A percentile compares a stretch with the other conserved stretches of the same genome.
These are phyloP conservation scores for Solanum clarkiae DNA, from an alignment of 257 asterid genomes.

Conservation along the genomic window DNA sequence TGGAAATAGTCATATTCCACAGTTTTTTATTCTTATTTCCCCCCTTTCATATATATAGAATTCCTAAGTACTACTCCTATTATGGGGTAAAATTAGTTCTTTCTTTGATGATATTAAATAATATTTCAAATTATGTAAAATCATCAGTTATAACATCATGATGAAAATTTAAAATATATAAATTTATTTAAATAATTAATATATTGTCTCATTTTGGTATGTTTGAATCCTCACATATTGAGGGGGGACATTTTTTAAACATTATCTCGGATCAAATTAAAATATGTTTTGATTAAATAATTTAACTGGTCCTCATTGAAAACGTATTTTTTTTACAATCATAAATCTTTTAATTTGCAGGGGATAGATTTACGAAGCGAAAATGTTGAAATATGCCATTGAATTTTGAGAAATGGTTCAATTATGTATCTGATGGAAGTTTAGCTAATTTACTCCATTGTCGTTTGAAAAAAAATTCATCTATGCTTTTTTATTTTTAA, in stretches of 20 bases:
- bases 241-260: background rate
- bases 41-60: background rate
- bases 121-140: background rate
- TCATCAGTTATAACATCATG: background rate
- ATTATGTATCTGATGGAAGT: too few relatives aligned
- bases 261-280: background rate
- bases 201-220: too few relatives aligned
- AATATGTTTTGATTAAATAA: background rate
- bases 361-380: too few relatives aligned
- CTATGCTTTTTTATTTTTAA: too few relatives aligned
- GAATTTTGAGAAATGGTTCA: too few relatives aligned
- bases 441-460: too few relatives aligned
- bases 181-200: background rate
- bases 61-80: background rate
- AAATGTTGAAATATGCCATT: too few relatives aligned
- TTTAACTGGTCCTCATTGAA: background rate
- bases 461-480: too few relatives aligned
- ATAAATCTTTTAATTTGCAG: too few relatives aligned
- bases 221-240: background rate
- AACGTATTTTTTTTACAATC: background rate
- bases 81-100: background rate
- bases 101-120: background rate
- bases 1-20: background rate
- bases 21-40: too few relatives aligned
- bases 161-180: background rate